Evolutionary conservation across 345 rosid genomes (phyloP), one percentile per base, ranked within the genome.

Genomic region (Turnera subulata): DNA sequence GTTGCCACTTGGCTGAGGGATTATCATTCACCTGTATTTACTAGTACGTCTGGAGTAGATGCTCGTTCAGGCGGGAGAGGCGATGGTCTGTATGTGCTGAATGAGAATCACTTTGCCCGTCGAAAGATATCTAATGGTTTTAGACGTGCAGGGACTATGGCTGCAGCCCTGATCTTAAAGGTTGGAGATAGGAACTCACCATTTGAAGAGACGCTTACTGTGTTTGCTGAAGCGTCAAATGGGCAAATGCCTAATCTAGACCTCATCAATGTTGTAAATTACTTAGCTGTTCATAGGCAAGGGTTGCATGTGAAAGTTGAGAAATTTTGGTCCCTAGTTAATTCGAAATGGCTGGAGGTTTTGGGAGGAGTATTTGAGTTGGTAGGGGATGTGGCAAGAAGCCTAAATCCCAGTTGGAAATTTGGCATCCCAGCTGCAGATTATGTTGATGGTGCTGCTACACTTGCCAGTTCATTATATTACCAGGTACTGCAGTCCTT

Each of bases 171-270:
- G 66, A 91, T 93, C 26, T 56, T 89, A 75, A 89, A 87, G 81
- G 99, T 87, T 78, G 74, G 64, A 12, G 82, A 86, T 51, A 65
- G 44, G 61, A 71, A 54, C 17, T 67, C 46, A 26, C 74, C 71
- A 52, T 74, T 74, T 17, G 90, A 84, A 67, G 96, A 89, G 70
- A 78, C 82, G 42, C 67, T 93, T 42, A 73, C 70, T 56, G 81
- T 89, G 65, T 84, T 72, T 68, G 91, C 99, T n/a, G 94, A 89
- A 79, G 96, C 94, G 58, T 87, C 99, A 25, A 89, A 93, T 71
- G 97, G 96, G 45, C 97, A 87, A 78, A 93, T 93, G 99, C 97
- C 97, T 67, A 93, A 93, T 65, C 84, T 93, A 47, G 97, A 93
- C 63, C 86, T 93, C 61, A 80, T 93, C 69, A 93, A 93, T 76